phyloP scores from a whole-genome alignment of 495 filamentous ascomycete species.

The Sordaria brevicollis region DNA sequence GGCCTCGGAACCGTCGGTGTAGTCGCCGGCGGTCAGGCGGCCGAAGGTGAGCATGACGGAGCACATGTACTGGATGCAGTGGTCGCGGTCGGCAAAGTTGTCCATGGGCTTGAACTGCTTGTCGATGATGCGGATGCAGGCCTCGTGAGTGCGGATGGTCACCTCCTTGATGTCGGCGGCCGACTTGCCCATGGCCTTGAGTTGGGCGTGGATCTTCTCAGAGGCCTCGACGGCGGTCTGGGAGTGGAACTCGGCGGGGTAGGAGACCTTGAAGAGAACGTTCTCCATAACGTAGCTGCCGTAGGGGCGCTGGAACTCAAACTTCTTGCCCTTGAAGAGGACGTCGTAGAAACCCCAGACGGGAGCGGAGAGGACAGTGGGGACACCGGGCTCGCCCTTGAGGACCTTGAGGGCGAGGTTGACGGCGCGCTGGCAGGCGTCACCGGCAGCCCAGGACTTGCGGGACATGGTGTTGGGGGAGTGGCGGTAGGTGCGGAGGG shows the following conservation, averaged over 20 bases:
- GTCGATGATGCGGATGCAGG: conserved; percentile 97
- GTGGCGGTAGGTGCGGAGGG: conserved; percentile 92
- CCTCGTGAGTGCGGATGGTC: conserved; percentile 93
- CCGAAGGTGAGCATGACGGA: conserved; percentile 90
- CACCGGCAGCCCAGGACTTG: conserved; percentile 97
- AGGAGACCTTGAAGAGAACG: conserved; percentile 98
- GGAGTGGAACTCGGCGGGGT: conserved; percentile 98
- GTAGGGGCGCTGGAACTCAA: conserved; percentile 90
- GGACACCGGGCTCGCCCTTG: conserved; percentile 80
- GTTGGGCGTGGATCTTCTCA: conserved; percentile 71
- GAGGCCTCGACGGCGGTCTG: conserved; percentile 96
- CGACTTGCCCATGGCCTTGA: conserved; percentile 77
- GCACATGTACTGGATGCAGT: conserved; percentile 99
- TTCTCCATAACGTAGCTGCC: conserved; percentile 99
- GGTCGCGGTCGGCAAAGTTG: conserved; percentile 98
- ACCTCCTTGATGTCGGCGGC: conserved; percentile 89
- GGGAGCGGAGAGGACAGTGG: conserved; percentile 85
- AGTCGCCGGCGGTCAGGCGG: conserved; percentile 83
- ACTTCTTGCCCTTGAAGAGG: conserved; percentile 88
- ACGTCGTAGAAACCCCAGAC: conserved; percentile 99
- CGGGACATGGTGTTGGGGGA: conserved; percentile 98
- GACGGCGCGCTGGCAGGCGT: conserved; percentile 93
- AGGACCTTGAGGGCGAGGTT: conserved; percentile 91
- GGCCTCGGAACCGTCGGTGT: conserved; percentile 82
- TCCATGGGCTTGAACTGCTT: conserved; percentile 99